Evolutionary conservation across 139 green algal genomes (phyloP), one percentile per base, ranked within the genome.

Genomic region (Coccomyxa sp.): DNA sequence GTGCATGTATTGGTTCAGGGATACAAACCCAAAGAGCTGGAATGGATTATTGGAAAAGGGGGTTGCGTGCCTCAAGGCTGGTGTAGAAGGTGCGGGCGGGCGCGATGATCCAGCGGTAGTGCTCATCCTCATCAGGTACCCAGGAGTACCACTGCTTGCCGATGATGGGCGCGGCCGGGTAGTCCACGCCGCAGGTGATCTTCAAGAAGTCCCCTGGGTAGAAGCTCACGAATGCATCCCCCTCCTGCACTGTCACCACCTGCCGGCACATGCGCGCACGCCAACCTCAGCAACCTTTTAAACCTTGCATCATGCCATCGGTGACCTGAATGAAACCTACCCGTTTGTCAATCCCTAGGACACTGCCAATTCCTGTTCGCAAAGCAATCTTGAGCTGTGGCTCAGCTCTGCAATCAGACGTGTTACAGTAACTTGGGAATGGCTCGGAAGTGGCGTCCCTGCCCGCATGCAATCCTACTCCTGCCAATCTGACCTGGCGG

Each of bases 121-220:
- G 87, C 11, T 89, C 18, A 77, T 92, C 88, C 79, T 93, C 87
- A 0, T 63, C 63, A 13, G 92, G 83, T 21, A 74, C 86, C 94
- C 95, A 98, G 10, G 87, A 94, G 17, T 89, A 85, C 95, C 95
- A 98, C 87, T 98, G 95, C 68, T 86, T 91, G n/a, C 95, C 95
- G 32, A 98, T 93, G 27, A 97, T 83, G 12, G 89, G 63, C 59
- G 86, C 91, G 57, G 89, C 86, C 1, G n/a, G n/a, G 32, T 90
- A 87, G 84, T 98, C 92, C 15, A 97, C 84, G 13, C 94, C 94
- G 13, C 87, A 91, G 11, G 87, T 96, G 0, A 94, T 75, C 30
- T 66, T 63, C 16, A 68, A 45, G 67, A 63, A 76, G 45, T 88
- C 81, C 4, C 89, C 90, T 9, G 95, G 95, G 66, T 93, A 89